These are phyloP conservation scores for Eucalyptus regnans DNA, from an alignment of 345 rosid genomes.

Conservation along the genomic window DNA sequence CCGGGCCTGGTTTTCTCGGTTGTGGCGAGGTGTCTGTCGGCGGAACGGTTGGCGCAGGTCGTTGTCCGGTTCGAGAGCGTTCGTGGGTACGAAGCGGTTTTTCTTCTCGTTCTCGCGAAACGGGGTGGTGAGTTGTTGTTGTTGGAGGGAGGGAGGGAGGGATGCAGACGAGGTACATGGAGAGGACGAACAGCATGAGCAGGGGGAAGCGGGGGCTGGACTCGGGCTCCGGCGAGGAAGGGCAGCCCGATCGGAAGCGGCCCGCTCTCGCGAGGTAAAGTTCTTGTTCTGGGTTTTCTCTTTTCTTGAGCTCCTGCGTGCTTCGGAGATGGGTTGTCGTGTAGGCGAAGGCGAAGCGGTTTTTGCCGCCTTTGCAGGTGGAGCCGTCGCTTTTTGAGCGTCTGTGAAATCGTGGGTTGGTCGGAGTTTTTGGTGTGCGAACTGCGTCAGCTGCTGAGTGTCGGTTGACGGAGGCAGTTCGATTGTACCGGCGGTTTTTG, in stretches of 20 bases:
- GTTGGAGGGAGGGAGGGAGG: background rate
- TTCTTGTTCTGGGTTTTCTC: background rate
- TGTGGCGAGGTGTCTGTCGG: background rate
- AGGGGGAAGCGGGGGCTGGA: slow-evolving; percentile 76
- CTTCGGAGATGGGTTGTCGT: background rate
- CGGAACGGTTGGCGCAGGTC: background rate
- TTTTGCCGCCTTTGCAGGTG: background rate
- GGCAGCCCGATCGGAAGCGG: slow-evolving; percentile 70
- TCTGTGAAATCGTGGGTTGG: background rate
- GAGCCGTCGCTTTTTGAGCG: background rate
- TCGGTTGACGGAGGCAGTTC: background rate
- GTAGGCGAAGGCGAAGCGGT: background rate
- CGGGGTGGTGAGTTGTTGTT: background rate
- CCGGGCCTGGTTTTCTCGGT: background rate
- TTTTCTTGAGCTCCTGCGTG: background rate
- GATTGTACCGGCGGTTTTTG: background rate
- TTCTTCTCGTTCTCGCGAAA: background rate
- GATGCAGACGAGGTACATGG: slow-evolving; percentile 77
- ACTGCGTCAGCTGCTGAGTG: background rate
- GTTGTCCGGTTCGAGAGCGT: background rate
- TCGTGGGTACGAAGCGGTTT: background rate
- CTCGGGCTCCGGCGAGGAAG: slow-evolving; percentile 33
- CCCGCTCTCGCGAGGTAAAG: slow-evolving; percentile 78
- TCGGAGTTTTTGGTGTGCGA: background rate
- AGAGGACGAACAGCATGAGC: slow-evolving; percentile 65